These are phyloP conservation scores for Singerocomus inundabilis DNA, from an alignment of 1,284 basidiomycete species.

Conservation along the genomic window DNA sequence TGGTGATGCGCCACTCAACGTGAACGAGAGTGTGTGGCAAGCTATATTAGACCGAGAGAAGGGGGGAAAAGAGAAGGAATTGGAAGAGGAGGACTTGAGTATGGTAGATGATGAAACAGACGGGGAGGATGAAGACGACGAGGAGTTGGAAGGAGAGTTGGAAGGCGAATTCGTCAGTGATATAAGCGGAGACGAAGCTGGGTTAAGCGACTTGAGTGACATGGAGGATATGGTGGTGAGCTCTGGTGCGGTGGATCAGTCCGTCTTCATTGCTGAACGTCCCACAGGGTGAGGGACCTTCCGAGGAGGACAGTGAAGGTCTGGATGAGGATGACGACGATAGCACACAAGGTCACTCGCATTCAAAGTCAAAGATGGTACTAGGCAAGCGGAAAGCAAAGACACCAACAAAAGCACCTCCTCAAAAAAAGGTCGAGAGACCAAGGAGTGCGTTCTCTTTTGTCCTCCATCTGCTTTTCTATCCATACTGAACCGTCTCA, in stretches of 20 bases:
- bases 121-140: constrained; percentile 48
- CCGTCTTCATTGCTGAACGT: constrained; percentile 5
- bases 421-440: constrained; percentile 54
- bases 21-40: constrained; percentile 97
- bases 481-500: constrained; percentile 14
- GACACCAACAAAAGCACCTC: constrained; percentile 36
- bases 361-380: constrained; percentile 42
- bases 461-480: constrained; percentile 7
- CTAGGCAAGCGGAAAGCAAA: constrained; percentile 71
- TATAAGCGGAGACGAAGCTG: constrained; percentile 64
- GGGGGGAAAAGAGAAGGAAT: constrained; percentile 44
- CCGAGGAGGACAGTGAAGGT: constrained; percentile 32
- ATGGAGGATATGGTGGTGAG: constrained; percentile 66
- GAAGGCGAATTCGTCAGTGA: constrained; percentile 87
- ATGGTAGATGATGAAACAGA: constrained; percentile 51
- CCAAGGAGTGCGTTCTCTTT: constrained; percentile 51
- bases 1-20: constrained; percentile 96
- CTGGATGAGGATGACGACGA: constrained; percentile 42
- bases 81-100: constrained; percentile 49
- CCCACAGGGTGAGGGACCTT: constrained; percentile 12
- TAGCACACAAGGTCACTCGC: constrained; percentile 28
- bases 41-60: constrained; percentile 82
- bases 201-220: constrained; percentile 71
- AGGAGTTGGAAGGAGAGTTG: constrained; percentile 57
- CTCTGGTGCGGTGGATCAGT: constrained; percentile 8